Conservation (phyloP, 1,139 yeast genomes). For the Geotrichum citri-aurantii region DNA sequence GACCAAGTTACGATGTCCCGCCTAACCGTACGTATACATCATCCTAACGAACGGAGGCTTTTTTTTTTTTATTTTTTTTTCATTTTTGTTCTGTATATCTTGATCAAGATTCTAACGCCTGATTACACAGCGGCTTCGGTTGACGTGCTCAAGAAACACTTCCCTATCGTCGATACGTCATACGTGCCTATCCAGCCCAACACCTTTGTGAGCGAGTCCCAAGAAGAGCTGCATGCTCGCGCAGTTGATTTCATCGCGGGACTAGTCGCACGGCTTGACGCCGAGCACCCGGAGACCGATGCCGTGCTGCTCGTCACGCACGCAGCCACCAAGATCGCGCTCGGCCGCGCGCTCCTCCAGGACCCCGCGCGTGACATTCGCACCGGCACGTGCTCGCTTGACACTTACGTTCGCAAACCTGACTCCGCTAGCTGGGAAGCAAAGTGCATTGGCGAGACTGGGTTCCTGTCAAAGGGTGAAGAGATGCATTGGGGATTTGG, state of each 20-base stretch:
- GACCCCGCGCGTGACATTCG: conserved; percentile 44
- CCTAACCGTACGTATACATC: conserved; percentile 15
- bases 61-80: neutral
- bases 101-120: neutral
- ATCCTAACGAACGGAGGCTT: too few species aligned
- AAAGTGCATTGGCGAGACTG: conserved; percentile 61
- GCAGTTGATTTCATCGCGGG: conserved; percentile 45
- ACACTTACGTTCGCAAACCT: conserved; percentile 43
- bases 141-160: conserved; percentile 45
- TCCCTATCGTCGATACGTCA: conserved; percentile 42
- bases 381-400: conserved; percentile 56
- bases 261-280: conserved; percentile 50
- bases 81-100: neutral
- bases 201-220: conserved; percentile 62
- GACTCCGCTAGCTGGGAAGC: conserved; percentile 50
- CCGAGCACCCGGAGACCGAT: conserved; percentile 49
- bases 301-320: conserved; percentile 64
- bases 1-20: conserved; percentile 22
- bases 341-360: conserved; percentile 63
- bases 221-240: conserved; percentile 54
- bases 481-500: conserved; percentile 89
- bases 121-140: conserved; percentile 44
- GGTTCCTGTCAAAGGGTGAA: conserved; percentile 66
- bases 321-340: conserved; percentile 77
- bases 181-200: conserved; percentile 47